Evolutionary conservation across 202 grass and related monocot species (phyloP), one percentile per base, ranked within the genome.

Genomic region (Miscanthus sacchariflorus): DNA sequence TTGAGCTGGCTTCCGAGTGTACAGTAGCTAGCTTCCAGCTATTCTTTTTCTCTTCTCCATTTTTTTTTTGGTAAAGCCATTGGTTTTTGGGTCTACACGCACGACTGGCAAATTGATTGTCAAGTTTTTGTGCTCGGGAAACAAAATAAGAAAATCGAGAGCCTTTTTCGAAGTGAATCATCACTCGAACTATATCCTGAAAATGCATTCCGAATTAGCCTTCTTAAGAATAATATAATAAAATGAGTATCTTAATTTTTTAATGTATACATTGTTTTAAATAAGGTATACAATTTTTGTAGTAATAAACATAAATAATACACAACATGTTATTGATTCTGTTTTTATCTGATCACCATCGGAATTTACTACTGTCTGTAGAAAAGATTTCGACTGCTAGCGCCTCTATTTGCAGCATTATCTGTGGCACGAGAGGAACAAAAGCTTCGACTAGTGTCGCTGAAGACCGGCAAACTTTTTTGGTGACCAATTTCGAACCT

Each of bases 1-100:
- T 74, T 86, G 90, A 83, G 87, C 87, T 92, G 90, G 87, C 83
- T 68, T 2, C 59, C 39, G 59, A 83, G 87, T 89, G 87, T 83
- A 86, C 87, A 92, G 70, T 85, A 81, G 35, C 82, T 76, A 85
- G 83, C 44, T 79, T 73, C 77, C 71, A 56, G 76, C 61, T 91
- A 73, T 46, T 87, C 39, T 66, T 46, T 39, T 40, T 14, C 18
- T 35, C 27, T 75, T 39, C 73, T 65, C 12, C 14, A 3, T 12
- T 52, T 77, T 39, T 4, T 71, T 81, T 28, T 6, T 91, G n/a
- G 72, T 68, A 79, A 79, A 89, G 83, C 10, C 67, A 17, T 45
- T 68, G 35, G 39, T 81, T 42, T 85, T 18, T 5, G 27, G 25
- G 49, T 67, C 76, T 36, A 15, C 56, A 48, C 13, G 72, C 69